Base-by-base conservation (phyloP, 176 grass and related monocot species). In the Zoysia pacifica region DNA sequence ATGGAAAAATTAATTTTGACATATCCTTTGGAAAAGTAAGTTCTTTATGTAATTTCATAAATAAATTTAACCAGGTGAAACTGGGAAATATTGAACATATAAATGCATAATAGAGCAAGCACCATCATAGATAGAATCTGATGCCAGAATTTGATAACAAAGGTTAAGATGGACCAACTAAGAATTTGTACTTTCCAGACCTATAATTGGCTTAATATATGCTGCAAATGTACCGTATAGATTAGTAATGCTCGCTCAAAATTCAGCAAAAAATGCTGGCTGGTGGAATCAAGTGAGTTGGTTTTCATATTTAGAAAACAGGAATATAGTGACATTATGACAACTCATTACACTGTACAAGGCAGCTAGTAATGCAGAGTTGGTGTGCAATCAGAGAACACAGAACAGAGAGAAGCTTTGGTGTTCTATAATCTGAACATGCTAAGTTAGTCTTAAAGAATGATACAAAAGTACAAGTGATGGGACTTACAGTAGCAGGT, bases 401-500 rank as follows among this genome's bases (percentile, higher is more conserved):
- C 40, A 75, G 35, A 67, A 65, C 64, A 70, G 35, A 39, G 4
- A 80, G 39, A 69, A 49, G 9, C 58, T 63, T 4, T 76, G 43
- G 39, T 67, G 37, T 41, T 16, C 7, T 70, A 49, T 16, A 49
- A 79, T 80, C 43, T 76, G 16, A 37, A 60, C 67, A 81, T 51
- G 67, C 4, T 38, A 36, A 77, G 28, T 66, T 55, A 77, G 37
- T 62, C 60, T 41, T 64, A 15, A 15, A 86, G 73, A 54, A 19
- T 58, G 50, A 56, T 43, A 51, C 28, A 73, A 51, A 6, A 36
- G 28, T 49, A 36, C 59, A 76, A 82, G 7, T 16, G 71, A 76
- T 63, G 20, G 69, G 44, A 85, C 92, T 93, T 99, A 99, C 96
- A 73, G 96, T 99, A 73, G 79, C 82, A 71, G 96, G 90, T 77